These are phyloP conservation scores for Eragrostis tef DNA, from an alignment of 202 grass and related monocot species.

Conservation along the genomic window DNA sequence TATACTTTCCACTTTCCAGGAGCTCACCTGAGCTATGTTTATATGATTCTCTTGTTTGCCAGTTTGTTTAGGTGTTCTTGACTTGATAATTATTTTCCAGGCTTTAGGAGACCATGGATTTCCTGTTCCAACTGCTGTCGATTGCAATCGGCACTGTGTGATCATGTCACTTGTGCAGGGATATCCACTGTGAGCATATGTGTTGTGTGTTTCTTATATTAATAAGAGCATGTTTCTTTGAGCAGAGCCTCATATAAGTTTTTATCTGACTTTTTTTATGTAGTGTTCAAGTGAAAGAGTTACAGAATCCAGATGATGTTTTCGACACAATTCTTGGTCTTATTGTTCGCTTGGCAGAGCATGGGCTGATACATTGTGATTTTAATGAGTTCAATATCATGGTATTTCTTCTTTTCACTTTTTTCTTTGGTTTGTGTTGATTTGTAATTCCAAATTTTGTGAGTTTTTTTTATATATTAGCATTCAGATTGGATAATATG, in stretches of 20 bases:
- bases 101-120: conserved; percentile 88
- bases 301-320: conserved; percentile 84
- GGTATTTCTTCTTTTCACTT: conserved; percentile 56
- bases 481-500: background rate
- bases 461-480: background rate
- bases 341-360: conserved; percentile 82
- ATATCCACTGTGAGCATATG: conserved; percentile 77
- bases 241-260: background rate
- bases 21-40: background rate
- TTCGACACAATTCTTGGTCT: conserved; percentile 83
- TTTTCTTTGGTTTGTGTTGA: background rate
- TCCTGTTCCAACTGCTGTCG: conserved; percentile 86
- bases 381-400: conserved; percentile 99
- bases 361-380: conserved; percentile 98
- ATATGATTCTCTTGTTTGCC: conserved; percentile 18
- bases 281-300: conserved; percentile 84
- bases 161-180: conserved; percentile 94
- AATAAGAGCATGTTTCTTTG: background rate
- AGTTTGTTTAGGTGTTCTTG: conserved; percentile 22
- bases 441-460: background rate
- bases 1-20: background rate
- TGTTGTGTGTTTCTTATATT: background rate
- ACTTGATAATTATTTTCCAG: conserved; percentile 40
- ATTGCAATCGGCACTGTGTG: conserved; percentile 88
- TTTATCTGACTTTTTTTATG: conserved; percentile 31